These are phyloP conservation scores for Xenosphaeropsis pyriputrescens DNA, from an alignment of 2,329 filamentous ascomycete species.

Conservation along the genomic window DNA sequence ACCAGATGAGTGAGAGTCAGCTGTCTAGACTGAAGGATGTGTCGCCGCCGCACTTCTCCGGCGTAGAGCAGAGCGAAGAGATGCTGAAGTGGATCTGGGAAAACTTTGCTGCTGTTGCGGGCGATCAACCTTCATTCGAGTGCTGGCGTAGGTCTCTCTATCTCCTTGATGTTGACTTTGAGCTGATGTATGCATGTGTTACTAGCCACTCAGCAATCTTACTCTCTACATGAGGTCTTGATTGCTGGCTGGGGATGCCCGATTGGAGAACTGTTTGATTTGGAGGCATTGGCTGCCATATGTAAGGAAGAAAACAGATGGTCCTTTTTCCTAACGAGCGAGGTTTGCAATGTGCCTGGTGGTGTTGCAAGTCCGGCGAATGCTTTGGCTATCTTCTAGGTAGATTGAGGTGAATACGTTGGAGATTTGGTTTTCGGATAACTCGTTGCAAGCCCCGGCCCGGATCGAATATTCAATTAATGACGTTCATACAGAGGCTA, in stretches of 20 bases:
- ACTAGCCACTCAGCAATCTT: conserved; percentile 1
- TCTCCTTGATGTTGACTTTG: neutral
- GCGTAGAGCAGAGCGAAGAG: conserved; percentile 26
- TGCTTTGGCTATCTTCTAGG: conserved; percentile 22
- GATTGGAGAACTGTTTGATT: conserved; percentile 10
- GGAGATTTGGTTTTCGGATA: neutral
- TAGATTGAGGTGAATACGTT: neutral
- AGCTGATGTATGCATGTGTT: neutral
- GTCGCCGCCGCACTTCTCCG: conserved; percentile 25
- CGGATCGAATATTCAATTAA: no score
- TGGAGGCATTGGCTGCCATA: conserved; percentile 7
- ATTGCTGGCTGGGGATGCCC: conserved; percentile 8
- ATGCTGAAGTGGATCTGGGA: conserved; percentile 24
- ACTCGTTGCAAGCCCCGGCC: neutral
- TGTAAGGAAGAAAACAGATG: conserved; percentile 5
- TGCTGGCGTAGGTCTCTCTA: conserved; percentile 14
- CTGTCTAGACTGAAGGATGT: conserved; percentile 19
- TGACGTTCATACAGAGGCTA: neutral
- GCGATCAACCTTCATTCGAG: conserved; percentile 25
- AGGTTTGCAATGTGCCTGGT: conserved; percentile 9
- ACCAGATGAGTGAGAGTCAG: conserved; percentile 17
- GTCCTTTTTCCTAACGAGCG: conserved; percentile 9
- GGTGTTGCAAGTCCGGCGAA: conserved; percentile 9
- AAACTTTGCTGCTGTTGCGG: conserved; percentile 24
- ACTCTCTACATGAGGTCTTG: conserved; percentile 6